Evolutionary conservation across 306 rosid species (phyloP).

Genomic region (Trichosanthes truncata): DNA sequence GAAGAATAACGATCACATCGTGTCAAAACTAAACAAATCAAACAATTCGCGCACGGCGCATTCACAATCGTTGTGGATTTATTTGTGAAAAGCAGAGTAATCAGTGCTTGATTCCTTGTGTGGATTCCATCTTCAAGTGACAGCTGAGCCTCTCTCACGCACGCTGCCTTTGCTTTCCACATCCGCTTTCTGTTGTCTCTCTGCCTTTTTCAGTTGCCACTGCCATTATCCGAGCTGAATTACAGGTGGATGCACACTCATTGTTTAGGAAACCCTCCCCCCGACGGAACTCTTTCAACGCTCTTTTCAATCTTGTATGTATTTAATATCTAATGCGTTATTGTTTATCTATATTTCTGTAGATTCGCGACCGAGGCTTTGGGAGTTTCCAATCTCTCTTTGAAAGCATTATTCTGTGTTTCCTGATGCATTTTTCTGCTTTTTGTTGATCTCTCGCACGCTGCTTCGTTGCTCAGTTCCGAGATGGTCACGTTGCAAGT

Average conservation of each 20-base stretch:
- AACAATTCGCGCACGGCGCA: not conserved
- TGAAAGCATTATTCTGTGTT: not conserved
- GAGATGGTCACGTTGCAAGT: not conserved
- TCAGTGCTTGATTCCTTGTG: not conserved
- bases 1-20: not conserved
- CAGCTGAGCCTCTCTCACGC: not conserved
- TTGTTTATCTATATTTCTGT: not conserved
- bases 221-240: not conserved
- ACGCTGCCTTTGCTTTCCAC: not conserved
- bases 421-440: not conserved
- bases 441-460: not conserved
- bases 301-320: not conserved
- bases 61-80: not conserved
- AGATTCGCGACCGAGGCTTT: not conserved
- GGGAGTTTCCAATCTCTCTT: not conserved
- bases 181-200: slow-evolving; percentile 4
- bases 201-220: not conserved
- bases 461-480: not conserved
- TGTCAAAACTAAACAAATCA: not conserved
- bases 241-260: not conserved
- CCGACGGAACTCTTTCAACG: not conserved
- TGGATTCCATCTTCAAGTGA: not conserved
- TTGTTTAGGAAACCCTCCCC: not conserved
- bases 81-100: not conserved
- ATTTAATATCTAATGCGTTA: not conserved